Evolutionary conservation across 257 asterid species (phyloP), one percentile per base, ranked within the genome.

Genomic region (Misopates orontium): DNA sequence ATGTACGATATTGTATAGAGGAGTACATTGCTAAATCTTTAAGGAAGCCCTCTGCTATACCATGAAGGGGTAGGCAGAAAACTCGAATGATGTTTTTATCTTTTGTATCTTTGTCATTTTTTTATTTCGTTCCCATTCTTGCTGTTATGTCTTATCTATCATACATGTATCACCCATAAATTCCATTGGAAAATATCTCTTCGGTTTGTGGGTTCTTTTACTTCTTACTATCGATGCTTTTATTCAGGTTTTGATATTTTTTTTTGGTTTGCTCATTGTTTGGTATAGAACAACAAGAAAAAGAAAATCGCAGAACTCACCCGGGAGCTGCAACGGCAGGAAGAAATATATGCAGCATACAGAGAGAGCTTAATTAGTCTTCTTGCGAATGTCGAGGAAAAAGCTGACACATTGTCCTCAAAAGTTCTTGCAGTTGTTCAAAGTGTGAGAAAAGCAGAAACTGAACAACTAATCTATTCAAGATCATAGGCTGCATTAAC

Each of bases 271-370:
- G 10, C 39, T 11, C 36, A 11, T 53, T 61, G 55, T 14, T 67
- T 53, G 18, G 14, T 65, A 59, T 21, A 82, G 86, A 70, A 32
- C 11, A 88, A 82, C 54, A 85, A 85, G 75, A 88, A 85, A 53
- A 80, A 71, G 80, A 80, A 80, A 55, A 85, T 85, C 72, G 72
- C 72, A 68, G 78, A 82, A 72, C 86, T 85, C 13, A 66, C 88
- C 0, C 70, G 42, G 19, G 88, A 85, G 79, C 79, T 85, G 73
- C 83, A 80, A 41, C 70, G 74, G 25, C 88, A 85, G 68, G 88
- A 85, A 61, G 80, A 72, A 60, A 65, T 85, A 1, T 85, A 87
- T n/a, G 77, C 77, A 8, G 67, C 71, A 3, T 85, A 85, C 21
- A 57, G 82, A 61, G 78, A 76, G 42, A 71, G 71, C 36, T 52